Evolutionary conservation across 1,139 yeast genomes (phyloP).

Genomic region (Suhomyces yuchorum): DNA sequence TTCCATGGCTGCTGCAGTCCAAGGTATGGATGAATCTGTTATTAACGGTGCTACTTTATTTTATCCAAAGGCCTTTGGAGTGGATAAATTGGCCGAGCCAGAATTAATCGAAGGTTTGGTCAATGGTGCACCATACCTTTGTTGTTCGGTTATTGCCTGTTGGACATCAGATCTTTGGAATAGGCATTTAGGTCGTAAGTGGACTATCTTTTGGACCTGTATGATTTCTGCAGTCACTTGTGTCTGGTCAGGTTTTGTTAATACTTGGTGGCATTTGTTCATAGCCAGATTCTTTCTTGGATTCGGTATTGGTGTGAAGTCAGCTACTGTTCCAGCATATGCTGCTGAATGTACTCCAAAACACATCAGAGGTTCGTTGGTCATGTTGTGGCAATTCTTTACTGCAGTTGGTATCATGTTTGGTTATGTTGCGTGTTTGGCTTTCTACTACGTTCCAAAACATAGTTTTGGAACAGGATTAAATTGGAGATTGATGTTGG

Average conservation of each 20-base stretch:
- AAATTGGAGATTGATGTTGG: constrained; percentile 82
- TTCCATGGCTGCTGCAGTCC: constrained; percentile 88
- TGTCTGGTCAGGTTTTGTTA: constrained; percentile 75
- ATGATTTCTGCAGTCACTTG: constrained; percentile 65
- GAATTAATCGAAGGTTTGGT: constrained; percentile 75
- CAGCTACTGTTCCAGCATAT: constrained; percentile 82
- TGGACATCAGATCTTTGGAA: constrained; percentile 75
- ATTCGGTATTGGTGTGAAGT: constrained; percentile 78
- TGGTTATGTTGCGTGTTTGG: constrained; percentile 71
- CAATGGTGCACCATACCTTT: constrained; percentile 80
- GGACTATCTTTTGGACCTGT: constrained; percentile 72
- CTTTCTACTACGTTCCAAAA: constrained; percentile 44
- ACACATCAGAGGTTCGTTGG: constrained; percentile 73
- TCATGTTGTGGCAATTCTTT: constrained; percentile 89
- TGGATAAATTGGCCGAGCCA: constrained; percentile 45
- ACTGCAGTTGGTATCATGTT: constrained; percentile 86
- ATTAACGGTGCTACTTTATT: constrained; percentile 80
- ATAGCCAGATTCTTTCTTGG: constrained; percentile 74
- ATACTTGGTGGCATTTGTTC: constrained; percentile 75
- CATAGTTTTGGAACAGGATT: constrained; percentile 38
- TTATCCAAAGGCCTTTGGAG: constrained; percentile 55
- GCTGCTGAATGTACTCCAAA: constrained; percentile 83
- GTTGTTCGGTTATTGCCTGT: constrained; percentile 69
- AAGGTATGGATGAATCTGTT: constrained; percentile 91
- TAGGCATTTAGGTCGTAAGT: constrained; percentile 65